Percentiles rank a stretch among this genome's conserved stretches.
phyloP scores from a whole-genome alignment of 2,329 filamentous ascomycete genomes.

The Cladosporium sp. region DNA sequence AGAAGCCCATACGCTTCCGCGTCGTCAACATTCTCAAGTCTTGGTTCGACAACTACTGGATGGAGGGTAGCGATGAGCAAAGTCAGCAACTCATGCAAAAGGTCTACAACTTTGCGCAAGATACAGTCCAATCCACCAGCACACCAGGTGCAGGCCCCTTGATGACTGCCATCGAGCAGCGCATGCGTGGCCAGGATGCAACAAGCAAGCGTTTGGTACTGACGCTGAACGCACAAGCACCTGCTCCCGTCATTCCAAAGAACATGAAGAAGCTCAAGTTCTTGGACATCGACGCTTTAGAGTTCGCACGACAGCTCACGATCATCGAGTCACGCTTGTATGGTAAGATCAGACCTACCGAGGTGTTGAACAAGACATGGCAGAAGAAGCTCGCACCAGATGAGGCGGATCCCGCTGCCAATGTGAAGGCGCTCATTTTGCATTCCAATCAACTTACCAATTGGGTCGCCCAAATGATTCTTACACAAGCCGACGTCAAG shows the following conservation, averaged over 20 bases:
- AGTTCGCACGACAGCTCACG: conserved; percentile 95
- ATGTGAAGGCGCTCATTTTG: conserved; percentile 92
- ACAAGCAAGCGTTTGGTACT: conserved; percentile 81
- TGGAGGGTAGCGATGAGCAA: conserved; percentile 84
- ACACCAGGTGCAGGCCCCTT: conserved; percentile 83
- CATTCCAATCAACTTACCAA: conserved; percentile 99
- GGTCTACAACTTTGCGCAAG: conserved; percentile 85
- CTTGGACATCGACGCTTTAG: conserved; percentile 88
- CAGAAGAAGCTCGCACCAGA: conserved; percentile 86
- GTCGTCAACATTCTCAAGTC: conserved; percentile 97
- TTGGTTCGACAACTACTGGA: conserved; percentile 99
- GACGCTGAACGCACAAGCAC: conserved; percentile 71
- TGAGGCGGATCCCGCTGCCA: conserved; percentile 80
- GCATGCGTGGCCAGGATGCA: conserved; percentile 81
- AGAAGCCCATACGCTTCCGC: conserved; percentile 90
- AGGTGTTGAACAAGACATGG: conserved; percentile 98
- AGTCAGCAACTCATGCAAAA: conserved; percentile 81
- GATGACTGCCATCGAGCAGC: conserved; percentile 82
- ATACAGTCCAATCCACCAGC: conserved; percentile 87
- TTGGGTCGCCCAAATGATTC: conserved; percentile 98
- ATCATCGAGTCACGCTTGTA: conserved; percentile 95
- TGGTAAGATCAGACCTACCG: conserved; percentile 90
- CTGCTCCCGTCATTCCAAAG: conserved; percentile 88
- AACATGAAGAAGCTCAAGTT: conserved; percentile 99
- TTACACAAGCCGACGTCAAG: conserved; percentile 90